phyloP scores from a whole-genome alignment of 2,329 filamentous ascomycete species.

The Aspergillus versicolor region DNA sequence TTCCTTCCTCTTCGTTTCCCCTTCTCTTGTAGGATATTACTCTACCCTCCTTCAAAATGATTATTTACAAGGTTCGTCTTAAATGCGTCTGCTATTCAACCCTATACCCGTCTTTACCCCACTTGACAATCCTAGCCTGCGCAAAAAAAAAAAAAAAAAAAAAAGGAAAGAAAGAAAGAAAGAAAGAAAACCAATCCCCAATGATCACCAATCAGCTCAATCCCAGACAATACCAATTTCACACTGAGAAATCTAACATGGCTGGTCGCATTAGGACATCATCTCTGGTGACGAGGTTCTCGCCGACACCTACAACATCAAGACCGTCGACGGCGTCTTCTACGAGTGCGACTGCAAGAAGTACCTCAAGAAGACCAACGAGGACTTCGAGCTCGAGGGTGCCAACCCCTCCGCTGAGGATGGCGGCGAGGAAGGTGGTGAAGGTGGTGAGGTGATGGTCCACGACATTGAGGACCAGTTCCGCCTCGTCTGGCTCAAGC shows the following conservation, averaged over 20 bases:
- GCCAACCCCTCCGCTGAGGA: slow-evolving; percentile 96
- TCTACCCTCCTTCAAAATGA: slow-evolving; percentile 59
- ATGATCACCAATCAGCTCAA: background rate
- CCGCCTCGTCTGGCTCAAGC: slow-evolving; percentile 67
- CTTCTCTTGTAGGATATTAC: slow-evolving; percentile 19
- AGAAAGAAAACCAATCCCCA: background rate
- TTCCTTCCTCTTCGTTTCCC: slow-evolving; percentile 23
- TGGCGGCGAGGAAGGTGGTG: slow-evolving; percentile 69
- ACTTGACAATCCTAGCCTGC: slow-evolving; percentile 5
- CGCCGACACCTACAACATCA: slow-evolving; percentile 88
- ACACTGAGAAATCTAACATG: slow-evolving; percentile 10
- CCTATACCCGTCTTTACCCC: slow-evolving; percentile 1
- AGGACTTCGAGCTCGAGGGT: slow-evolving; percentile 66
- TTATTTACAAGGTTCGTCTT: slow-evolving; percentile 66
- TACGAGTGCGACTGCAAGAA: slow-evolving; percentile 93
- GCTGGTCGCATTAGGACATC: slow-evolving; percentile 64
- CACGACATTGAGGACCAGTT: slow-evolving; percentile 94
- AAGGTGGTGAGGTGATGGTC: slow-evolving; percentile 67
- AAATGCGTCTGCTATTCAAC: background rate
- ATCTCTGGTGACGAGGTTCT: slow-evolving; percentile 91
- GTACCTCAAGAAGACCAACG: slow-evolving; percentile 70
- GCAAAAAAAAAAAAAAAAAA: background rate
- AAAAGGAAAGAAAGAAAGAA: background rate
- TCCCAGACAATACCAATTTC: background rate
- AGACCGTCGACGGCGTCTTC: slow-evolving; percentile 73